A percentile compares a stretch with the other conserved stretches of the same genome.
These are phyloP conservation scores for Cardamine chenopodiifolia DNA, from an alignment of 345 rosid species.

Conservation along the genomic window DNA sequence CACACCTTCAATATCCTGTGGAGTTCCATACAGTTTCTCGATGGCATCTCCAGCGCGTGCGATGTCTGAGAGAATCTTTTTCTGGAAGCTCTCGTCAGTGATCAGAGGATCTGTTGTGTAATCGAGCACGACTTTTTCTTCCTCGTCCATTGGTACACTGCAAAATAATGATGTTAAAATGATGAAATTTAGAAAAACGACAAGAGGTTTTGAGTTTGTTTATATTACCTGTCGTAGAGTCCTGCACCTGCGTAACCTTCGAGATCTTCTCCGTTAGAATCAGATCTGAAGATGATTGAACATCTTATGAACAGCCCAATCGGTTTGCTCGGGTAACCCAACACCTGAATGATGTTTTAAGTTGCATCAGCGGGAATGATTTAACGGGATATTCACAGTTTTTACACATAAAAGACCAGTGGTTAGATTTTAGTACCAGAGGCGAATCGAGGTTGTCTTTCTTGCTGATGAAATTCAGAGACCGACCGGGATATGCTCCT, in stretches of 20 bases:
- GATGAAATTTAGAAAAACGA: conserved; percentile 3
- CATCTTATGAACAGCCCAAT: conserved; percentile 88
- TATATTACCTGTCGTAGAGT: conserved; percentile 89
- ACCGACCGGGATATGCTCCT: conserved; percentile 99
- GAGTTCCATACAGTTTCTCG: conserved; percentile 82
- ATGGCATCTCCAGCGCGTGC: conserved; percentile 78
- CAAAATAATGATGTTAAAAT: background rate
- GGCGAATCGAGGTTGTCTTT: conserved; percentile 71
- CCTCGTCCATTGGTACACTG: conserved; percentile 98
- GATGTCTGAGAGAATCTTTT: conserved; percentile 69
- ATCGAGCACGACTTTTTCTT: conserved; percentile 74
- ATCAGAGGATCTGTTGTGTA: conserved; percentile 78
- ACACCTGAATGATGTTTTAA: conserved; percentile 51
- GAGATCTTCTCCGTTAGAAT: conserved; percentile 97
- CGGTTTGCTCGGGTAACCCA: conserved; percentile 98
- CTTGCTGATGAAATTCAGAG: conserved; percentile 89
- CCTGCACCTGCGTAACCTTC: conserved; percentile 99
- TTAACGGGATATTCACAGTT: background rate
- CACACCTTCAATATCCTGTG: conserved; percentile 98
- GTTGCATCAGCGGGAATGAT: conserved; percentile 6
- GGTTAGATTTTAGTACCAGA: conserved; percentile 52
- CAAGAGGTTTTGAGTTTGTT: background rate
- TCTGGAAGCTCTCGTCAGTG: conserved; percentile 62
- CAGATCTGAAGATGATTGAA: conserved; percentile 94
- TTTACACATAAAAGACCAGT: background rate